Base-by-base conservation (phyloP, 2,329 filamentous ascomycete species). In the Penicillium frequentans region DNA sequence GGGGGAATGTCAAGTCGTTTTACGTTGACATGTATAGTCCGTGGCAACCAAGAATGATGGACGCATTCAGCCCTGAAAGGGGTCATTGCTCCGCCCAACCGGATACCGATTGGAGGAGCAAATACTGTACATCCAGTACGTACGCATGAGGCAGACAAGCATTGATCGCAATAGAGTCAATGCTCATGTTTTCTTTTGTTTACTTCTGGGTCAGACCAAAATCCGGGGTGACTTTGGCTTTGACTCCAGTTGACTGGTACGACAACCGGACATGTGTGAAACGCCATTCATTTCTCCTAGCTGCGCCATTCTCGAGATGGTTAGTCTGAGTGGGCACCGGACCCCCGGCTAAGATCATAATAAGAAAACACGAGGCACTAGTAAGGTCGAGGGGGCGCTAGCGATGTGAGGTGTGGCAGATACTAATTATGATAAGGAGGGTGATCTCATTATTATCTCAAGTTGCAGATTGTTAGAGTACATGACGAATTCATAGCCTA, bases 191-290 rank as follows among this genome's bases (percentile, higher is more conserved):
- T 26, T 42, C 35, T 26, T 50, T 50, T 33, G 26, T 19, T 21
- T 39, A 42, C 24, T 42, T 42, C 16, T 14, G 23, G 47, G 21
- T 62, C 54, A 56, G 53, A 59, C 55, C 29, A 58, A 53, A 65
- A 64, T 65, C 62, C 61, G 64, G 64, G 64, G 64, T 21, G 35
- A 39, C 35, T 37, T 37, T 39, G 35, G 61, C 63, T 37, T 53
- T 49, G 44, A 56, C 44, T 47, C 57, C 23, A 48, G 55, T 55
- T 56, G 52, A 49, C 48, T 53, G 57, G 55, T 55, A 35, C 47
- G 37, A 42, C 27, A 27, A 46, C 31, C 31, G 29, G 29, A 33
- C 13, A 21, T 26, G 21, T 21, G 26, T 46, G 26, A 53, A 26
- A 37, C 29, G 29, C 31, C 16, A 35, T 46, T 33, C 39, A 39